Evolutionary conservation across 139 green algal species (phyloP).

Genomic region (Yamagishiella unicocca): DNA sequence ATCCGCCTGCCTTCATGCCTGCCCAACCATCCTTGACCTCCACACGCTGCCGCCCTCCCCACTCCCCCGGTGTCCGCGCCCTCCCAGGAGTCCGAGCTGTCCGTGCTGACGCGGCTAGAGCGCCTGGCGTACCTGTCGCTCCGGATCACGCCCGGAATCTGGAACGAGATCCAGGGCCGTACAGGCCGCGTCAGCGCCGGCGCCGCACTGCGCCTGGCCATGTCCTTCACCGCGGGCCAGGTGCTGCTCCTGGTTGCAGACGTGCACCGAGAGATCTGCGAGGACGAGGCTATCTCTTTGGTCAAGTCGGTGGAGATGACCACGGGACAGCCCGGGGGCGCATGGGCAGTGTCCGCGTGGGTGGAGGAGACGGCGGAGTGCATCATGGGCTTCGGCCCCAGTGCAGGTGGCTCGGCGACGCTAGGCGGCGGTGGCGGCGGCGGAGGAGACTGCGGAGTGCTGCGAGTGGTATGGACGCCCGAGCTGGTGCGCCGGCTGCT

Average conservation of each 20-base stretch:
- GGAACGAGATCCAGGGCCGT: constrained; percentile 46
- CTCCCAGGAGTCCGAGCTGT: constrained; percentile 31
- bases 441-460: neutral
- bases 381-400: constrained; percentile 22
- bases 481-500: constrained; percentile 44
- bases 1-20: too few species aligned
- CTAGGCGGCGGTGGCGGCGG: neutral
- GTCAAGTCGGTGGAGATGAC: constrained; percentile 40
- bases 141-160: constrained; percentile 23
- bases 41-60: too few species aligned
- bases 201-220: constrained; percentile 43
- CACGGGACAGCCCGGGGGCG: constrained; percentile 2
- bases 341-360: constrained; percentile 38
- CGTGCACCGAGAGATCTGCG: constrained; percentile 42
- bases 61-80: too few species aligned
- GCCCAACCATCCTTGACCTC: too few species aligned
- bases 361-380: constrained; percentile 43
- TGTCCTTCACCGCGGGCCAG: constrained; percentile 39
- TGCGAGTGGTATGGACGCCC: constrained; percentile 43
- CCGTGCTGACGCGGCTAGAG: constrained; percentile 10
- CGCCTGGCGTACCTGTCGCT: constrained; percentile 43
- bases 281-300: constrained; percentile 43
- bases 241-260: constrained; percentile 37
- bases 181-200: constrained; percentile 32
- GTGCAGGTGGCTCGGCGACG: neutral